Evolutionary conservation across 352 stramenopile species (phyloP), one percentile per base, ranked within the genome.

Genomic region (Aphanomyces euteiches): DNA sequence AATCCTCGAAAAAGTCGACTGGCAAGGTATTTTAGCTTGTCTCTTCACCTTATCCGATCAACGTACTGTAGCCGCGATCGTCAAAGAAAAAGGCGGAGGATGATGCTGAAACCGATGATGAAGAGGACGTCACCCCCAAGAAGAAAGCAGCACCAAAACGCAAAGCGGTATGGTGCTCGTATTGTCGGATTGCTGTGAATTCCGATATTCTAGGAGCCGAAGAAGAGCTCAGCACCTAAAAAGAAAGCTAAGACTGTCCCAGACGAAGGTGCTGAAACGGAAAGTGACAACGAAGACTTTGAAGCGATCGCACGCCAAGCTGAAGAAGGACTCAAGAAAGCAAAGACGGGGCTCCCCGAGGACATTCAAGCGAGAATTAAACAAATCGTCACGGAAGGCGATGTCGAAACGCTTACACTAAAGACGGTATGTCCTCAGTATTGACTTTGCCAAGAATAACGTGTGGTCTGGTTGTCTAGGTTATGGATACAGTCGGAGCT

Each of bases 401-500:
- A 94, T 58, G 79, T 83, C 3, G 82, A 92, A 59, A 81, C 92
- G 61, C 76, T 94, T 53, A 94, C 86, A n/a, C 76, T 92, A 37
- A 94, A 94, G 58, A 89, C 88, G 80, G 86, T 93, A 71, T 5
- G 67, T 12, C 8, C 13, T 10, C 15, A 47, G n/a, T 2, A n/a
- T n/a, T 19, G 7, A 39, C 41, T 40, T 21, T 37, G 47, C 17
- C 10, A n/a, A 61, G 5, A 12, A n/a, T 67, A 5, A 40, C n/a
- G 3, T 15, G 12, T n/a, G 50, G 6, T 8, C 56, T 34, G 39
- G 38, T 28, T 17, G 19, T 34, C 4, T 67, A 67, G 59, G 59
- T 70, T 1, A 70, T 70, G 64, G 64, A 70, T 13, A 61, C 64
- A 15, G 15, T 70, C 13, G 60, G 39, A 28, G 17, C 34, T 28